Evolutionary conservation across 495 filamentous ascomycete genomes (phyloP), one percentile per base, ranked within the genome.

Genomic region (Lasiosphaeria hispida): DNA sequence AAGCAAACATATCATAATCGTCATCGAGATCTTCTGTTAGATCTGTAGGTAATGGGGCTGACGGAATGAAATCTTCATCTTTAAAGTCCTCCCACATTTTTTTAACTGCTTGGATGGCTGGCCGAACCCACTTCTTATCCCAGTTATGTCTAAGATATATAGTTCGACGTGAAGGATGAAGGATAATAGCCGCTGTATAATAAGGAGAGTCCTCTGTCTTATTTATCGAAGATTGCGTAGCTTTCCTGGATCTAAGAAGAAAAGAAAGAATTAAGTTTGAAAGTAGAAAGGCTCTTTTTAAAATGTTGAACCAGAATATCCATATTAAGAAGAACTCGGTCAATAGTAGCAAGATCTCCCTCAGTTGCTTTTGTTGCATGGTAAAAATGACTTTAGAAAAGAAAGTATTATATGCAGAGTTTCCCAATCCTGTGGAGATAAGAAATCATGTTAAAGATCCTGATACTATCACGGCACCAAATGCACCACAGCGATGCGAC

Each of bases 371-470:
- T 47, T 19, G 43, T 47, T 47, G n/a, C n/a, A 3, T n/a, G 19
- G n/a, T 47, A 47, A 47, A n/a, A 47, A 47, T 47, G n/a, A 13
- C n/a, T 47, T 47, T n/a, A 47, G n/a, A 18, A 47, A 47, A 15
- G 14, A 18, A 47, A 47, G 43, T 5, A 47, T n/a, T 15, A 18
- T n/a, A n/a, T n/a, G n/a, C n/a, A n/a, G n/a, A n/a, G n/a, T 47
- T 10, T 18, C 43, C n/a, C n/a, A 47, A 47, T 47, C 43, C 15
- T 47, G n/a, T 17, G n/a, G 19, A 47, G 43, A 47, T 30, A 30
- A 5, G 5, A 6, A 47, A 4, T 47, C n/a, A 17, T n/a, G 15
- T 18, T 47, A 5, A 18, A 47, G 43, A 47, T 47, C 43, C 15
- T 47, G 1, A 19, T 47, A 47, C n/a, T n/a, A n/a, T n/a, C n/a